Evolutionary conservation across 1,139 yeast species (phyloP).

Genomic region (Yamadazyma pseudoaaseri): DNA sequence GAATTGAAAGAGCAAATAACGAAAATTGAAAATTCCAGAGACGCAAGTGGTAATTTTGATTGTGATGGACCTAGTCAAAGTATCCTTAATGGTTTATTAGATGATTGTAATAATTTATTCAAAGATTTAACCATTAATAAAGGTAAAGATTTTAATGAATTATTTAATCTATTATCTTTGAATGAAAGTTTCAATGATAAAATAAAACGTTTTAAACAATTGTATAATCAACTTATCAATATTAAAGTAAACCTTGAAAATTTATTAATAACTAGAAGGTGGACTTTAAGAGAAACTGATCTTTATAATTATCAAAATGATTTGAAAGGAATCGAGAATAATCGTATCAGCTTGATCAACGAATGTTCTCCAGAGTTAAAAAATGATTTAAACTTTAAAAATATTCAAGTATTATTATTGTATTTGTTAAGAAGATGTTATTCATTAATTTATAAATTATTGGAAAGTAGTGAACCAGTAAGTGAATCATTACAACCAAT

Average conservation of each 20-base stretch:
- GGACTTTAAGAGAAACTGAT: constrained; percentile 97
- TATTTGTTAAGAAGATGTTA: constrained; percentile 87
- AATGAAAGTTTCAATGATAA: constrained; percentile 13
- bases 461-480: constrained; percentile 93
- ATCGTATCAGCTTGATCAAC: constrained; percentile 43
- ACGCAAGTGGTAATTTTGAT: constrained; percentile 34
- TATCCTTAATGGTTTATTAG: constrained; percentile 69
- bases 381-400: constrained; percentile 24
- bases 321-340: constrained; percentile 69
- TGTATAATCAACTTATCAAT: constrained; percentile 48
- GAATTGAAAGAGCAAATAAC: constrained; percentile 22
- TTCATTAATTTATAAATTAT: constrained; percentile 79
- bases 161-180: constrained; percentile 26
- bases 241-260: constrained; percentile 77
- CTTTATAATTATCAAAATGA: constrained; percentile 76
- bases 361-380: constrained; percentile 9
- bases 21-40: constrained; percentile 31
- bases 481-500: constrained; percentile 89
- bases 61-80: constrained; percentile 42
- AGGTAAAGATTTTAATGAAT: constrained; percentile 26
- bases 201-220: constrained; percentile 18
- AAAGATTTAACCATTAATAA: constrained; percentile 66
- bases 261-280: constrained; percentile 83
- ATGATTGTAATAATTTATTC: constrained; percentile 76
- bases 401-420: constrained; percentile 61